Evolutionary conservation across 2,329 filamentous ascomycete genomes (phyloP).

Genomic region (Rugonectria rugulosa): DNA sequence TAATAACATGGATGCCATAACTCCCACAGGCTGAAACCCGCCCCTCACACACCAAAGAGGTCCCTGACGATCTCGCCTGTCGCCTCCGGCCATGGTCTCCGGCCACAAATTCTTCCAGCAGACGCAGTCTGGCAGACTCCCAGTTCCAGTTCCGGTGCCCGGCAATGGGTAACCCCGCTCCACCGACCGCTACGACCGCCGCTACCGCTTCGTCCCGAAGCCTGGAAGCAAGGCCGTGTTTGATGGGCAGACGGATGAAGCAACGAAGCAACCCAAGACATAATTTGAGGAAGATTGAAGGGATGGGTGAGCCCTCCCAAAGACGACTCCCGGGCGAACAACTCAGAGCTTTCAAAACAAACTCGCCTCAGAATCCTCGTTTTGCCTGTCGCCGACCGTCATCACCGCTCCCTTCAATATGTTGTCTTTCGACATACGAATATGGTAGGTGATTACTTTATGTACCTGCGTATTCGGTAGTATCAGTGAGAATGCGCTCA

Average conservation of each 20-base stretch:
- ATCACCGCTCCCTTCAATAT: background rate
- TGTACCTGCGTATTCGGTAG: too few species aligned
- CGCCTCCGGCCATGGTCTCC: background rate
- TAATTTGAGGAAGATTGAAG: conserved; percentile 19
- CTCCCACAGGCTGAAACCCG: conserved; percentile 35
- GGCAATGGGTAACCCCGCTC: conserved; percentile 9
- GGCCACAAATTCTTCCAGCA: conserved; percentile 21
- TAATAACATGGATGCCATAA: conserved; percentile 13
- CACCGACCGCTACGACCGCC: conserved; percentile 21
- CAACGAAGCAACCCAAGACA: too few species aligned
- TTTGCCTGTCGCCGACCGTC: background rate
- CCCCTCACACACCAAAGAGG: conserved; percentile 29
- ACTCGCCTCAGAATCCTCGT: background rate
- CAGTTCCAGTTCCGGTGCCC: background rate
- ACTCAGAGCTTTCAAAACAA: background rate
- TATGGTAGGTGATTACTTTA: too few species aligned
- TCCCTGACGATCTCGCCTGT: conserved; percentile 35
- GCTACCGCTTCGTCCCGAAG: conserved; percentile 25
- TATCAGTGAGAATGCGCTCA: too few species aligned
- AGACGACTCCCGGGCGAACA: background rate
- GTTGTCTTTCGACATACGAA: too few species aligned
- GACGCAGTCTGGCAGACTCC: conserved; percentile 12
- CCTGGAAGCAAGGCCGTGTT: conserved; percentile 20
- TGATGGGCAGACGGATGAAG: conserved; percentile 1
- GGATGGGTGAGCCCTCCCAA: conserved; percentile 3